These are phyloP conservation scores for Chenopodium quinoa DNA, from an alignment of 148 eudicot species.

Conservation along the genomic window DNA sequence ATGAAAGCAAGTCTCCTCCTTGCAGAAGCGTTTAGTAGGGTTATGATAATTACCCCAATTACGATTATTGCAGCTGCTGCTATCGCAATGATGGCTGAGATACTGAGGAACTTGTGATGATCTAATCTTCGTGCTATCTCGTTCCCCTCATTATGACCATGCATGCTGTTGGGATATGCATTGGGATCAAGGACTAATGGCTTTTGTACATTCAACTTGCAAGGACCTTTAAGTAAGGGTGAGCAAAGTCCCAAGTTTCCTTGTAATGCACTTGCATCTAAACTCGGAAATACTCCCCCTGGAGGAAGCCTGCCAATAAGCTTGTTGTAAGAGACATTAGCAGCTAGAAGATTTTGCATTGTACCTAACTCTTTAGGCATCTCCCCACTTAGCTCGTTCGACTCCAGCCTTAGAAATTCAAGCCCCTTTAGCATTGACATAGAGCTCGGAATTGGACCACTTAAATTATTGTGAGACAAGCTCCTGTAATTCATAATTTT, in stretches of 20 bases:
- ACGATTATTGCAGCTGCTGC: conserved; percentile 68
- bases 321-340: conserved; percentile 76
- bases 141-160: conserved; percentile 31
- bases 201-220: conserved; percentile 81
- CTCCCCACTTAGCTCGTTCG: conserved; percentile 78
- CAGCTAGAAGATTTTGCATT: conserved; percentile 66
- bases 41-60: conserved; percentile 64
- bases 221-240: conserved; percentile 80
- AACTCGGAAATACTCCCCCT: conserved; percentile 64
- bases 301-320: conserved; percentile 80
- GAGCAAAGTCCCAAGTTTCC: conserved; percentile 90
- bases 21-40: conserved; percentile 65
- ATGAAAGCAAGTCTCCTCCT: conserved; percentile 56
- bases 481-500: conserved; percentile 51
- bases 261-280: conserved; percentile 65
- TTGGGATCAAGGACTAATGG: conserved; percentile 84
- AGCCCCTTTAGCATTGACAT: conserved; percentile 66
- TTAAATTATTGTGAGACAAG: conserved; percentile 71
- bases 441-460: conserved; percentile 72
- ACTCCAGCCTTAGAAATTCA: conserved; percentile 73
- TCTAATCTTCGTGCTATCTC: conserved; percentile 9
- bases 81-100: conserved; percentile 76
- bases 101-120: conserved; percentile 67
- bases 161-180: conserved; percentile 46
- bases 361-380: conserved; percentile 73